phyloP scores from a whole-genome alignment of 371 early-diverging fungal species.

The Mortierella sp. region DNA sequence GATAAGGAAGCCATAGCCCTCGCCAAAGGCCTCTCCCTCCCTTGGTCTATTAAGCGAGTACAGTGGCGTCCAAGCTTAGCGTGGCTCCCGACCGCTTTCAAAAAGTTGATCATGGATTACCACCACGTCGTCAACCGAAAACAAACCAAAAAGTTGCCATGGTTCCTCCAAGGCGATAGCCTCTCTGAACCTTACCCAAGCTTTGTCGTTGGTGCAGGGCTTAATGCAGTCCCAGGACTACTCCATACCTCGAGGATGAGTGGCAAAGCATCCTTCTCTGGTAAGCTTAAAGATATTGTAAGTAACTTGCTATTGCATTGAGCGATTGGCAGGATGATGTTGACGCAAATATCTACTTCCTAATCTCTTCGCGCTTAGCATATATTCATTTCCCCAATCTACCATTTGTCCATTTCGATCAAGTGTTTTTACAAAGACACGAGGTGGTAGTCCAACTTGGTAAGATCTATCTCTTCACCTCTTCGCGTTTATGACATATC shows the following conservation, averaged over 20 bases:
- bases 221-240: slow-evolving; percentile 30
- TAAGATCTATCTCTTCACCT: background rate
- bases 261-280: slow-evolving; percentile 40
- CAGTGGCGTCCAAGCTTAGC: slow-evolving; percentile 42
- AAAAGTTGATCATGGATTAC: slow-evolving; percentile 51
- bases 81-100: slow-evolving; percentile 51
- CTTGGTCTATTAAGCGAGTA: slow-evolving; percentile 47
- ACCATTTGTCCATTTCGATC: slow-evolving; percentile 51
- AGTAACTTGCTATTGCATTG: background rate
- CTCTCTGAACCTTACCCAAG: slow-evolving; percentile 35
- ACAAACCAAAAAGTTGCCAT: slow-evolving; percentile 35
- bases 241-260: slow-evolving; percentile 49
- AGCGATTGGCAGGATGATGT: background rate
- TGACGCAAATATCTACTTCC: background rate
- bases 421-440: slow-evolving; percentile 42
- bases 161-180: slow-evolving; percentile 45
- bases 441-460: slow-evolving; percentile 47
- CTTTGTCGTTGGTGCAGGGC: slow-evolving; percentile 40
- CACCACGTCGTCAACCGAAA: slow-evolving; percentile 38
- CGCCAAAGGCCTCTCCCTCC: slow-evolving; percentile 32
- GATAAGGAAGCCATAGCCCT: slow-evolving; percentile 43
- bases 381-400: slow-evolving; percentile 45
- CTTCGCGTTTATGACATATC: background rate
- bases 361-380: slow-evolving; percentile 7
- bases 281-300: slow-evolving; percentile 19